These are phyloP conservation scores for Chalciporus piperatus DNA, from an alignment of 768 basidiomycete genomes.

Conservation along the genomic window DNA sequence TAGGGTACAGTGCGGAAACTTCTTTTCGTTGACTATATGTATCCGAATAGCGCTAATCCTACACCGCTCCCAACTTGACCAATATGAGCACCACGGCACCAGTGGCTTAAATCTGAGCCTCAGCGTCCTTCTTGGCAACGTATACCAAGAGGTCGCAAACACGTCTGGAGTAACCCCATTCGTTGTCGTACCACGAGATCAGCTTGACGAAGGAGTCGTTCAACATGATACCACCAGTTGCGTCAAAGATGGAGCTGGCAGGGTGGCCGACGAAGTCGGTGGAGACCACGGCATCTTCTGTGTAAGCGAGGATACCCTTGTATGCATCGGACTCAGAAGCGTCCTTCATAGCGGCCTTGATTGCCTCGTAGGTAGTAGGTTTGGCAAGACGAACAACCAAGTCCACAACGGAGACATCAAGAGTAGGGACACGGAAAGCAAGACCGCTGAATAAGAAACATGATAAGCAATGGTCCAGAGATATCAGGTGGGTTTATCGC, in stretches of 20 bases:
- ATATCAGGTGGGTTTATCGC: conserved; percentile 21
- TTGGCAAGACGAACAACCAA: conserved; percentile 92
- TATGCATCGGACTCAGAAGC: conserved; percentile 63
- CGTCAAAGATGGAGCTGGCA: conserved; percentile 91
- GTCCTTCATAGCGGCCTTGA: conserved; percentile 81
- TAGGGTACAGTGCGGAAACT: conserved; percentile 12
- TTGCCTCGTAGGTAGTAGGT: conserved; percentile 79
- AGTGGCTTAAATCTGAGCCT: conserved; percentile 17
- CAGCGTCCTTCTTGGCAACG: conserved; percentile 71
- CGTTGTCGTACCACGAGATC: conserved; percentile 94
- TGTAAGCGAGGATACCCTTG: conserved; percentile 84
- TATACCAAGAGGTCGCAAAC: conserved; percentile 86
- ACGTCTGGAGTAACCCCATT: conserved; percentile 92
- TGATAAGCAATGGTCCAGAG: conserved; percentile 5
- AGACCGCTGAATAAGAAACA: conserved; percentile 57
- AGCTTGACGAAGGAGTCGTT: conserved; percentile 95
- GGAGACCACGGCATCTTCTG: conserved; percentile 90
- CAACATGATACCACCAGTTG: conserved; percentile 87
- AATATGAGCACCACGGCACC: not conserved
- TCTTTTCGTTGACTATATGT: conserved; percentile 4
- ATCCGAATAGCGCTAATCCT: conserved; percentile 9
- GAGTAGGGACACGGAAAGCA: conserved; percentile 94
- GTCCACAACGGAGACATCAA: conserved; percentile 98
- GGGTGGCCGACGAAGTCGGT: conserved; percentile 85
- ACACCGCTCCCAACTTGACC: conserved; percentile 9